Conservation (phyloP, 257 asterid species). For the Ajuga chamaepitys region DNA sequence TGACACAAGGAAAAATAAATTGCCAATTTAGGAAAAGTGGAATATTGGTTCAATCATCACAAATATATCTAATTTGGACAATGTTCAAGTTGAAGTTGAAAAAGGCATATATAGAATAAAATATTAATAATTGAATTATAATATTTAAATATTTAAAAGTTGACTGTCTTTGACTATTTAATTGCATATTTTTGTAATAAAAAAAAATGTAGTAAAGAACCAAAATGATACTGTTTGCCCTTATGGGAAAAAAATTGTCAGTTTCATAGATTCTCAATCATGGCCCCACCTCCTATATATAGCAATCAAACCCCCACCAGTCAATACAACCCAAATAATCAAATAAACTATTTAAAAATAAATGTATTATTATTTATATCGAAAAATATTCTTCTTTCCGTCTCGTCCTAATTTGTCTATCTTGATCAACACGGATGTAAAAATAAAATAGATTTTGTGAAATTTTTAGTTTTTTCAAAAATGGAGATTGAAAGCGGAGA, state of each 20-base stretch:
- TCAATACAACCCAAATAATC: neutral
- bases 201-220: neutral
- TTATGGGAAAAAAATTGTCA: conserved; percentile 19
- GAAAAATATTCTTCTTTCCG: too few relatives aligned
- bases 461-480: too few relatives aligned
- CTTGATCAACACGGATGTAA: too few relatives aligned
- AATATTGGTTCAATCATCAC: neutral
- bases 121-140: neutral
- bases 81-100: too few relatives aligned
- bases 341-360: too few relatives aligned
- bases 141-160: neutral
- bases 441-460: too few relatives aligned
- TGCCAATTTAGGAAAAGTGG: neutral
- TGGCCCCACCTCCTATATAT: neutral
- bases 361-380: too few relatives aligned
- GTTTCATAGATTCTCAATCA: conserved; percentile 20
- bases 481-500: too few relatives aligned
- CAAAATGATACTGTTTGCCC: conserved; percentile 11
- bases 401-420: too few relatives aligned
- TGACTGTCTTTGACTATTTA: neutral
- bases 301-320: conserved; percentile 7
- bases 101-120: neutral
- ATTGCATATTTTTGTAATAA: neutral
- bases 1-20: neutral
- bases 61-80: neutral